Base-by-base conservation (phyloP, 139 green algal genomes). In the Diplosphaera chodatii region DNA sequence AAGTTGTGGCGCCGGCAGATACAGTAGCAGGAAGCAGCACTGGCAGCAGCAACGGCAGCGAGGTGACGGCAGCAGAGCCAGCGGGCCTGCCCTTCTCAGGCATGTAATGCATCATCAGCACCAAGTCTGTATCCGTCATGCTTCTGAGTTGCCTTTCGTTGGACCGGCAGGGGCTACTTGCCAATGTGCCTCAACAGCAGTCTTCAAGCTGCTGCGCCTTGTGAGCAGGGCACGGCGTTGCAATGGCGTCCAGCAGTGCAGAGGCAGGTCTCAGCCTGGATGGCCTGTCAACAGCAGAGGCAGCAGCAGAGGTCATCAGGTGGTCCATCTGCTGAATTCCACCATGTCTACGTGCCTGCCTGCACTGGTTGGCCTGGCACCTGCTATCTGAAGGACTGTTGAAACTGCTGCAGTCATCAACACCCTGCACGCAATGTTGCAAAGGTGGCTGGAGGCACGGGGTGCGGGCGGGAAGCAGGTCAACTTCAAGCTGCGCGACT, bases 401-500 rank as follows among this genome's bases (percentile, higher is more conserved):
- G 8, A 48, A 20, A 10, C 37, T 20, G 37, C 37, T 20, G 37
- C 37, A 48, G 37, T 48, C 37, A 48, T 48, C 8, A 48, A 10
- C 37, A 48, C 10, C 8, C 37, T 48, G 37, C 37, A 20, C 37
- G 37, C 37, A 48, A 48, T 10, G 6, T 48, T 48, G 37, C 37
- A 48, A 48, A 48, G 37, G 48, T 59, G 48, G 48, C 48, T 59
- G 48, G 48, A 59, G 48, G 48, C 48, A 18, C 16, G 48, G 3
- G 48, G 48, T 18, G 48, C 48, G 16, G 48, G 48, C 29, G 59
- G 29, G 32, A 25, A 1, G 10, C 78, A 96, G 74, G 83, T 94
- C 68, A 99, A 98, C 80, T 99, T 93, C 87, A 98, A 98, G 81
- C 87, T 99, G 63, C 80, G 94, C 1, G 95, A 99, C 85, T 99